Percentiles rank a stretch among this genome's conserved stretches.
phyloP scores from a whole-genome alignment of 805 yeast species.

The Saccharomycopsis sp. region DNA sequence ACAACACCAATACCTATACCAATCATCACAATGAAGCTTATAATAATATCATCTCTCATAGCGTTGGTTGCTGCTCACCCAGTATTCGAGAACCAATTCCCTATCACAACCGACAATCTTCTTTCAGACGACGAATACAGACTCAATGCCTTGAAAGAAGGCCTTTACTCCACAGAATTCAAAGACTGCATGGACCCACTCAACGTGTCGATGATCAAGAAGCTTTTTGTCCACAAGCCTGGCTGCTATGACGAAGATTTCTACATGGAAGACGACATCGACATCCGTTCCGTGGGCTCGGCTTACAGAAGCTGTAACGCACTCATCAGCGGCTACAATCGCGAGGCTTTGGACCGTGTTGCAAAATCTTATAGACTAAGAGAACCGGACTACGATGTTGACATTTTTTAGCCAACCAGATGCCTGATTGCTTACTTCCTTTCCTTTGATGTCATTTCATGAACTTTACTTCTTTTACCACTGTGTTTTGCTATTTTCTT shows the following conservation, averaged over 20 bases:
- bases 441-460: background rate
- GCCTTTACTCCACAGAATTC: background rate
- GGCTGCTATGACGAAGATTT: background rate
- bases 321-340: background rate
- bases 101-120: background rate
- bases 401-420: background rate
- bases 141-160: background rate
- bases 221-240: background rate
- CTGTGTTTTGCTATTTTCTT: background rate
- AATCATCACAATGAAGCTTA: background rate
- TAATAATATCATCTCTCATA: background rate
- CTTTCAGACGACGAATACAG: background rate
- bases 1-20: background rate
- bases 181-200: background rate
- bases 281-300: background rate
- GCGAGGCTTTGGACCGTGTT: background rate
- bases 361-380: slow-evolving; percentile 1
- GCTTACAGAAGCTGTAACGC: background rate
- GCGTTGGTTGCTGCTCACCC: background rate
- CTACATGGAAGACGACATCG: background rate
- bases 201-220: background rate
- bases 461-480: background rate
- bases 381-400: background rate
- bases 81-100: background rate
- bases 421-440: too few relatives aligned